Percentiles rank a stretch among this genome's conserved stretches.
Conservation (phyloP, 495 filamentous ascomycete genomes). For the Hyphodiscus hymeniophilus region DNA sequence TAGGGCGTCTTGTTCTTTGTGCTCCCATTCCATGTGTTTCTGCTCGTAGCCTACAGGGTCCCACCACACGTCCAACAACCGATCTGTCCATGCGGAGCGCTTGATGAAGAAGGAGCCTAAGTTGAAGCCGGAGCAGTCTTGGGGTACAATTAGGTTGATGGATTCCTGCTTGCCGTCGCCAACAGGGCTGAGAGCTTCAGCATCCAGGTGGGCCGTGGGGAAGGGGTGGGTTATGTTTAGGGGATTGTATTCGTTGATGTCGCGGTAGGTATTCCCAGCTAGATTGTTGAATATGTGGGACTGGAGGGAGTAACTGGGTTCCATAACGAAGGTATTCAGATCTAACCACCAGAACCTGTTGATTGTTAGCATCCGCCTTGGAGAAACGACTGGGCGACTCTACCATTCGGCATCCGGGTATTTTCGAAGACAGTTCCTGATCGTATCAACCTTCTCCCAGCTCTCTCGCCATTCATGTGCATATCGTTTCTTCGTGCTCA, state of each 20-base stretch:
- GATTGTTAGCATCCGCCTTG: constrained; percentile 21
- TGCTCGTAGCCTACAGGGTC: constrained; percentile 97
- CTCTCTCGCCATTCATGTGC: constrained; percentile 98
- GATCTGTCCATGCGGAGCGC: constrained; percentile 81
- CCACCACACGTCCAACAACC: constrained; percentile 96
- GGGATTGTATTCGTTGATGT: constrained; percentile 94
- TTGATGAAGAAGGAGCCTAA: constrained; percentile 91
- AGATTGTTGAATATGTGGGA: constrained; percentile 82
- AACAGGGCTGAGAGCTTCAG: constrained; percentile 54
- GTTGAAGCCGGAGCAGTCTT: constrained; percentile 96
- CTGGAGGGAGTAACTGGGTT: constrained; percentile 84
- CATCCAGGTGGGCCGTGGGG: constrained; percentile 63
- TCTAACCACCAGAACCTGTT: constrained; percentile 98
- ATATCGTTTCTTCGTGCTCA: constrained; percentile 97
- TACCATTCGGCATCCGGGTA: constrained; percentile 96
- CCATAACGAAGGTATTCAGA: constrained; percentile 97
- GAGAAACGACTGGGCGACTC: constrained; percentile 20
- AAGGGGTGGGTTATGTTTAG: constrained; percentile 86
- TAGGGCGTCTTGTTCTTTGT: constrained; percentile 94
- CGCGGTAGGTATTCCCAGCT: constrained; percentile 70
- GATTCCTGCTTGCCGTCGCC: constrained; percentile 69
- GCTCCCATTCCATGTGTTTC: constrained; percentile 98
- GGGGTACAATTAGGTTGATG: constrained; percentile 80
- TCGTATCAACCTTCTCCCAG: constrained; percentile 97
- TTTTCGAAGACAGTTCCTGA: constrained; percentile 84